Conservation (phyloP, 2,329 filamentous ascomycete genomes). For the Chaetomium sp. region DNA sequence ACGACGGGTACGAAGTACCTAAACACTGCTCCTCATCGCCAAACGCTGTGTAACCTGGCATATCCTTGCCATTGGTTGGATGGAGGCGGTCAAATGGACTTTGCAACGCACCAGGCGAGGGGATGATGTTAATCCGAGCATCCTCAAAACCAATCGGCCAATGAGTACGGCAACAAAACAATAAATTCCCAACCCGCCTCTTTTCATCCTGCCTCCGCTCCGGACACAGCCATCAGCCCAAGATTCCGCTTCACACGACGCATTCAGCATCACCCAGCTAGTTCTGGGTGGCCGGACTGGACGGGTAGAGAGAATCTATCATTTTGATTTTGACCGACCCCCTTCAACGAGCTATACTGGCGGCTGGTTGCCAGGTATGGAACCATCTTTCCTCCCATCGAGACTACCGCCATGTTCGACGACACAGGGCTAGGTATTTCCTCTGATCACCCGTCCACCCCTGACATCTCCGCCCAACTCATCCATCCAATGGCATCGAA, state of each 20-base stretch:
- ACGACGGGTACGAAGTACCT: no score
- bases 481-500: background rate
- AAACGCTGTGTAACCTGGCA: background rate
- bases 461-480: background rate
- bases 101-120: background rate
- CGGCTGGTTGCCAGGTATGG: background rate
- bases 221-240: background rate
- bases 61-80: slow-evolving; percentile 1
- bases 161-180: background rate
- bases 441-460: background rate
- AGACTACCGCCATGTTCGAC: background rate
- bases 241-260: background rate
- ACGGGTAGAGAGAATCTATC: background rate
- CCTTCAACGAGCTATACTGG: background rate
- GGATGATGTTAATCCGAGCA: background rate
- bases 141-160: background rate
- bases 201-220: background rate
- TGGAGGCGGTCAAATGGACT: background rate
- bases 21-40: background rate
- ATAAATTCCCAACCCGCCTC: background rate
- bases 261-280: background rate
- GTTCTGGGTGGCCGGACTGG: background rate
- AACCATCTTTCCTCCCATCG: background rate
- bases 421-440: background rate
- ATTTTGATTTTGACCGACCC: background rate